Conservation (phyloP, 768 basidiomycete genomes). For the Termitomyces sp. region DNA sequence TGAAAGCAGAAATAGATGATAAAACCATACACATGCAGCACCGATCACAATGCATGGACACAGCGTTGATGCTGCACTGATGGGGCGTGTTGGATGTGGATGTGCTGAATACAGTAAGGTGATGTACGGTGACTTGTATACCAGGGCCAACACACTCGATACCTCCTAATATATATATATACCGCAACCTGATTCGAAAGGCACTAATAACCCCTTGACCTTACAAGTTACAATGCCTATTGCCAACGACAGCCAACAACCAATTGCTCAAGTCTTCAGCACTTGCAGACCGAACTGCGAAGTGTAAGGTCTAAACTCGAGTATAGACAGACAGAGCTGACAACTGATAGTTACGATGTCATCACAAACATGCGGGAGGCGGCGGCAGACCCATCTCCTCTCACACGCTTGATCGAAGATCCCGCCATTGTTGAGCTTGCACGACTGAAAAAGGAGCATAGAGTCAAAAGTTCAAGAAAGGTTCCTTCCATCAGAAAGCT, state of each 20-base stretch:
- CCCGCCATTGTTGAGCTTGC: slow-evolving; percentile 37
- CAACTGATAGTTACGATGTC: slow-evolving; percentile 22
- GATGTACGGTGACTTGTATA: background rate
- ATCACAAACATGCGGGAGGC: slow-evolving; percentile 40
- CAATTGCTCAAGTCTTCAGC: background rate
- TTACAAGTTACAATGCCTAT: background rate
- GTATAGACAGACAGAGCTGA: background rate
- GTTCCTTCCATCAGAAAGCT: slow-evolving; percentile 38
- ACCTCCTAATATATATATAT: background rate
- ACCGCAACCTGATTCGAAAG: background rate
- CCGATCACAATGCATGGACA: background rate
- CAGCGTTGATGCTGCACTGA: background rate
- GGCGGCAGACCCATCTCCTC: slow-evolving; percentile 40
- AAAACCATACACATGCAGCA: background rate
- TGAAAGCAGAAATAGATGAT: no score
- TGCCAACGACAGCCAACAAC: background rate
- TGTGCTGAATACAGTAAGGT: no score
- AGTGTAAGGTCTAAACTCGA: background rate
- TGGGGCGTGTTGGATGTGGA: no score
- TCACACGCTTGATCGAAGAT: slow-evolving; percentile 41
- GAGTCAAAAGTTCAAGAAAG: slow-evolving; percentile 30
- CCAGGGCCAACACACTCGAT: background rate
- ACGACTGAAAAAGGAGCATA: slow-evolving; percentile 25
- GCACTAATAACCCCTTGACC: background rate
- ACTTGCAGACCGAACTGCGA: background rate